Conservation (phyloP, 306 rosid species). For the Luffa acutangula region DNA sequence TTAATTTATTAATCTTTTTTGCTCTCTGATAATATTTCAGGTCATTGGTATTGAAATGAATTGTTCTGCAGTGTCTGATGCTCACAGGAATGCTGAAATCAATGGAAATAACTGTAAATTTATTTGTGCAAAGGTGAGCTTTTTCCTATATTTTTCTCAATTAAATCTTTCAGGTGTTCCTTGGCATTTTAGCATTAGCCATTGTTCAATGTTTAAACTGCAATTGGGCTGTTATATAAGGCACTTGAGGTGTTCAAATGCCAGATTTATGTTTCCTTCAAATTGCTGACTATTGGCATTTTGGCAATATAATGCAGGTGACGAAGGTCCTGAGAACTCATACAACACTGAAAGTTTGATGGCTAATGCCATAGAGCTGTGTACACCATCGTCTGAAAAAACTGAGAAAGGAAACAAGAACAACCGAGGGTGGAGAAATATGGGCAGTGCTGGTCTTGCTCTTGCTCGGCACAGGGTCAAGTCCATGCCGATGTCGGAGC, state of each 20-base stretch:
- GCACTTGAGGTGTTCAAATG: neutral
- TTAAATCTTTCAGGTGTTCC: neutral
- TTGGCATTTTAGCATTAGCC: neutral
- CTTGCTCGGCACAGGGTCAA: constrained; percentile 82
- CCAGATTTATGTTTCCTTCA: neutral
- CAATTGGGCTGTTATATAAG: neutral
- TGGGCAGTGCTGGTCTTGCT: constrained; percentile 83
- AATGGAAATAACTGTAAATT: constrained; percentile 80
- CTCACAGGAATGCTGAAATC: constrained; percentile 78
- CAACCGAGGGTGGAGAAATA: constrained; percentile 89
- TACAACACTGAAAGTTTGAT: constrained; percentile 84
- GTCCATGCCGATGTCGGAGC: constrained; percentile 88
- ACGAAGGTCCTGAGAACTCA: constrained; percentile 83
- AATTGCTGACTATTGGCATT: constrained; percentile 10
- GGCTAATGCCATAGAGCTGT: constrained; percentile 93
- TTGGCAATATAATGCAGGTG: constrained; percentile 46
- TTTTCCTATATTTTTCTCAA: neutral
- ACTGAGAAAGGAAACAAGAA: constrained; percentile 61
- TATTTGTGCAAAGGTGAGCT: constrained; percentile 79
- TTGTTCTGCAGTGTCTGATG: constrained; percentile 86
- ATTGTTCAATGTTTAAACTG: neutral
- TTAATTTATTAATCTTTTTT: constrained; percentile 11
- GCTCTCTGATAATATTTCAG: constrained; percentile 25
- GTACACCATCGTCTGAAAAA: constrained; percentile 68
- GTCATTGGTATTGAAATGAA: constrained; percentile 98